These are phyloP conservation scores for Tagetes erecta DNA, from an alignment of 129 eudicot species.

Conservation along the genomic window DNA sequence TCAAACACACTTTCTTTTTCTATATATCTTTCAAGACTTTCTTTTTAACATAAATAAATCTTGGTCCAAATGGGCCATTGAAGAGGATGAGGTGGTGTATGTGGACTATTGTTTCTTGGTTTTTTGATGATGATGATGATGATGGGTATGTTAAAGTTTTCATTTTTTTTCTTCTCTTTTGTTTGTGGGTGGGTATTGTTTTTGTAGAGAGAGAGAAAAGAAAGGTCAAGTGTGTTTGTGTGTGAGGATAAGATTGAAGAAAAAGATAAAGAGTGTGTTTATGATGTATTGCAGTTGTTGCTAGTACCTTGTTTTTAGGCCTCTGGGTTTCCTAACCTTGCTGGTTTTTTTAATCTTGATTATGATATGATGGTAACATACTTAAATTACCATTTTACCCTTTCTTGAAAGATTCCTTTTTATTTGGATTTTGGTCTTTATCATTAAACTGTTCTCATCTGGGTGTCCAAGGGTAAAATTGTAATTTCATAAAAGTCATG, in stretches of 20 bases:
- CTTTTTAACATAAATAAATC: constrained; percentile 43
- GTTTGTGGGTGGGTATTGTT: constrained; percentile 26
- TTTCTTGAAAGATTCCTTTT: constrained; percentile 11
- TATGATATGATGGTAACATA: background rate
- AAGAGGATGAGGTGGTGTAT: constrained; percentile 40
- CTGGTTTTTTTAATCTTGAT: constrained; percentile 22
- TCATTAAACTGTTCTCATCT: background rate
- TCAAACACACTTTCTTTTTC: constrained; percentile 21
- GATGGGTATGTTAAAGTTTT: constrained; percentile 37
- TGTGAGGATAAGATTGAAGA: constrained; percentile 19
- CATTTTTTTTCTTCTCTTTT: constrained; percentile 35
- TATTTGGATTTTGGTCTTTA: constrained; percentile 2
- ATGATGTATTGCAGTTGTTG: constrained; percentile 72
- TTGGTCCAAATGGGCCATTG: constrained; percentile 89
- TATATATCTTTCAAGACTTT: constrained; percentile 36
- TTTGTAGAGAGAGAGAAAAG: background rate
- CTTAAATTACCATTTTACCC: constrained; percentile 22
- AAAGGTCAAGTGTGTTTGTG: background rate
- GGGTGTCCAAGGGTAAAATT: constrained; percentile 18
- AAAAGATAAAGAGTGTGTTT: constrained; percentile 24
- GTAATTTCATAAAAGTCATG: background rate
- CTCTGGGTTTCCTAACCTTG: constrained; percentile 26
- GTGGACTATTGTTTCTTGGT: constrained; percentile 48
- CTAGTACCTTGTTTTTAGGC: constrained; percentile 67
- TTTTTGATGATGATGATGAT: constrained; percentile 43